phyloP scores from a whole-genome alignment of 495 filamentous ascomycete species.

The Aspergillus coremiiformis region DNA sequence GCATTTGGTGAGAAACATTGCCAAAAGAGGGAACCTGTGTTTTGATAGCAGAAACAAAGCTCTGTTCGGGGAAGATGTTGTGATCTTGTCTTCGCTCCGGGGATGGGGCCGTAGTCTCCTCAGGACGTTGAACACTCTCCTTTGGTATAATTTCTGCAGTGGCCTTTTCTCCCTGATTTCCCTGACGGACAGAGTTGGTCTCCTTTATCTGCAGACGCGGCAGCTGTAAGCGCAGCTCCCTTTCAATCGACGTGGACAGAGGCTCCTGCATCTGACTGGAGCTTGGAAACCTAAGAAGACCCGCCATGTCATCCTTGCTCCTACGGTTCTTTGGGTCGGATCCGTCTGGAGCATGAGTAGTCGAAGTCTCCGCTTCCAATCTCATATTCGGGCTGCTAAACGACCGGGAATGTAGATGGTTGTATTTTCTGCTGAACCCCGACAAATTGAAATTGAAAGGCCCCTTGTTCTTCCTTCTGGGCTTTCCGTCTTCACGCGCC shows the following conservation, averaged over 20 bases:
- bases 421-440: slow-evolving; percentile 11
- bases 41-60: slow-evolving; percentile 18
- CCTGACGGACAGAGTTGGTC: neutral
- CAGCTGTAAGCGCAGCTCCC: slow-evolving; percentile 24
- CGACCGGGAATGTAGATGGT: slow-evolving; percentile 8
- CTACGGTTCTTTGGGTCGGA: neutral
- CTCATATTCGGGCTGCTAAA: slow-evolving; percentile 8
- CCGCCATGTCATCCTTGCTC: slow-evolving; percentile 5
- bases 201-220: slow-evolving; percentile 34
- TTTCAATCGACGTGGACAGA: slow-evolving; percentile 18
- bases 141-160: neutral
- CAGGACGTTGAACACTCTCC: neutral
- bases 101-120: neutral
- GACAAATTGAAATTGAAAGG: slow-evolving; percentile 14
- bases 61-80: slow-evolving; percentile 17
- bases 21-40: slow-evolving; percentile 8
- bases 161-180: neutral
- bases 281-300: slow-evolving; percentile 10
- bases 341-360: neutral
- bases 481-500: slow-evolving; percentile 15
- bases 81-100: neutral
- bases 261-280: slow-evolving; percentile 8
- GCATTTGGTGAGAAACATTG: slow-evolving; percentile 17
- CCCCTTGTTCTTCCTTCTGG: slow-evolving; percentile 14
- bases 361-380: neutral